Evolutionary conservation across 108 stramenopile species (phyloP).

Genomic region (Poteriospumella lacustris): DNA sequence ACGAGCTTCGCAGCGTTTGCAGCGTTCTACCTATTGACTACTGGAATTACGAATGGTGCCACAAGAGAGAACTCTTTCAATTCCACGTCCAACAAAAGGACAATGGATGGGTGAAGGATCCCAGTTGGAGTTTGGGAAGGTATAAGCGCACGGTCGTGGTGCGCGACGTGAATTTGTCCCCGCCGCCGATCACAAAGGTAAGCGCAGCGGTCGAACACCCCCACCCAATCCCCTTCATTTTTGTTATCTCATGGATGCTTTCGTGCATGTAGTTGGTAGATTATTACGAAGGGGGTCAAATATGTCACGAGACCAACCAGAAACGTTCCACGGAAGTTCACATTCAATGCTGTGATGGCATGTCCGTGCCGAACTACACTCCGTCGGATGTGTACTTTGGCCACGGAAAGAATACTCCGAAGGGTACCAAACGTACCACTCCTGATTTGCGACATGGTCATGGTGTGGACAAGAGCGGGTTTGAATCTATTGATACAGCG

Average conservation of each 20-base stretch:
- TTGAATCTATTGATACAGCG: no score
- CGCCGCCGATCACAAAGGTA: not conserved
- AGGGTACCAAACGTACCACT: no score
- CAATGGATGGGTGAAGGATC: not conserved
- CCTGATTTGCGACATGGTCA: no score
- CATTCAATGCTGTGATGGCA: constrained; percentile 11
- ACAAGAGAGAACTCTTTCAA: constrained; percentile 1
- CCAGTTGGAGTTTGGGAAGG: not conserved
- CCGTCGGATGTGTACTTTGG: not conserved
- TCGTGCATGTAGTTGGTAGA: constrained; percentile 3
- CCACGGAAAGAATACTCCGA: not conserved
- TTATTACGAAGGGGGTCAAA: not conserved
- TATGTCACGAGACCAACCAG: not conserved
- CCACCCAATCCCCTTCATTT: not conserved
- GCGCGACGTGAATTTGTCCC: not conserved
- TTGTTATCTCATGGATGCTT: not conserved
- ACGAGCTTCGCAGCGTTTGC: no score
- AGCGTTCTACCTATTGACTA: not conserved
- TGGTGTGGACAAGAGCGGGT: no score
- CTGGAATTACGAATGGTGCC: constrained; percentile 17
- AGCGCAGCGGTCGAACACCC: no score
- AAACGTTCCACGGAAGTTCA: not conserved
- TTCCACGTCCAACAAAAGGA: not conserved
- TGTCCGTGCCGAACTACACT: not conserved
- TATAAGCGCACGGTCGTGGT: not conserved